phyloP scores from a whole-genome alignment of 495 filamentous ascomycete genomes.

The Bacidia gigantensis region DNA sequence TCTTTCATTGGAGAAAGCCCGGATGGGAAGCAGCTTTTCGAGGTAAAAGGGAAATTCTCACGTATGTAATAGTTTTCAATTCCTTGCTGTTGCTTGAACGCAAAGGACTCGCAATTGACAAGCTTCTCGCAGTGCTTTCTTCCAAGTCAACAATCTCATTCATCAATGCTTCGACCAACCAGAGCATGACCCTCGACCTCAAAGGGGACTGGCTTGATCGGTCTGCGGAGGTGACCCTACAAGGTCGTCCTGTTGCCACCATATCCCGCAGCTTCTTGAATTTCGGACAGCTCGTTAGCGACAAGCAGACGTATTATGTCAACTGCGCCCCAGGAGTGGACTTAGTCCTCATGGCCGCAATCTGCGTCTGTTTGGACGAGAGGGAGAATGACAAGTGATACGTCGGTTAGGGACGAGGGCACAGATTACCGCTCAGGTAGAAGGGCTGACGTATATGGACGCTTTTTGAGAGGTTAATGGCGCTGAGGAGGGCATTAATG shows the following conservation, averaged over 20 bases:
- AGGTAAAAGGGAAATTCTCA: constrained; percentile 11
- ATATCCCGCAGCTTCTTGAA: constrained; percentile 43
- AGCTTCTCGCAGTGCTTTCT: constrained; percentile 23
- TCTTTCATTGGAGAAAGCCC: constrained; percentile 7
- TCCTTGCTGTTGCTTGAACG: neutral
- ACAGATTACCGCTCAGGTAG: too few species aligned
- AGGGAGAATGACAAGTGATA: constrained; percentile 36
- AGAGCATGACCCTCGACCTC: constrained; percentile 26
- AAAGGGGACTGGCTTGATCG: constrained; percentile 39
- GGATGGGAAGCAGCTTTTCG: constrained; percentile 11
- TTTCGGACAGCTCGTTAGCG: constrained; percentile 37
- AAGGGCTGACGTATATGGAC: too few species aligned
- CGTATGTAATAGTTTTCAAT: constrained; percentile 2
- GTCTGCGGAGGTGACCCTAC: constrained; percentile 34
- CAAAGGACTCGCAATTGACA: neutral
- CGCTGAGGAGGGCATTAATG: too few species aligned
- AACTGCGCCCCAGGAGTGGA: constrained; percentile 47
- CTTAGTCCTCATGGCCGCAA: constrained; percentile 41
- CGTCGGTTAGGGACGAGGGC: too few species aligned
- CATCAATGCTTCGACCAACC: constrained; percentile 25
- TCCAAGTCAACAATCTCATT: constrained; percentile 37
- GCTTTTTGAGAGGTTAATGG: too few species aligned
- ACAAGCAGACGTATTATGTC: constrained; percentile 46
- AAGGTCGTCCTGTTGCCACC: constrained; percentile 33
- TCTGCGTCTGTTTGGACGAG: constrained; percentile 50